Evolutionary conservation across 345 rosid species (phyloP), one percentile per base, ranked within the genome.

Genomic region (Linum usitatissimum): DNA sequence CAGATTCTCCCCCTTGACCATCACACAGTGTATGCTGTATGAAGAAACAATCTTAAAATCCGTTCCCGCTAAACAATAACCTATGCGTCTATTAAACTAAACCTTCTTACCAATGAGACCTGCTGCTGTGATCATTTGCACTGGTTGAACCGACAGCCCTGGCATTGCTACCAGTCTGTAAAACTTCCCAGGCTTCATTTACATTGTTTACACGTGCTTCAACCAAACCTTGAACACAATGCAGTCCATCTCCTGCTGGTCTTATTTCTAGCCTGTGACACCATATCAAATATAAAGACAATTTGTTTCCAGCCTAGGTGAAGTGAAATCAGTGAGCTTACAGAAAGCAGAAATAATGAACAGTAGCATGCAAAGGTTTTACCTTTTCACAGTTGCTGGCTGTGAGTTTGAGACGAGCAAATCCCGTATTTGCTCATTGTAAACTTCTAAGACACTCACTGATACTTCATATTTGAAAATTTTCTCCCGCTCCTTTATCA

Each of bases 381-480:
- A 90, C 97, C 97, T 90, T 82, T 90, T 93, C 30, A 76, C 67
- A 55, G 79, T 69, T 21, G 73, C 64, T 66, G 73, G 73, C 67
- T 81, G 96, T 64, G 88, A 73, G 67, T 77, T 81, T 60, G 78
- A 57, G 53, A 62, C 84, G 6, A 93, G 76, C 75, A 90, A 74
- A 80, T 87, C 99, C 75, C 96, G 75, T 65, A 93, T 90, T 70
- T 87, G 99, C 67, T 93, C 99, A 62, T 93, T 93, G 74, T 93
- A 93, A 61, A 93, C 97, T 83, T 93, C 99, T 78, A 93, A 71
- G 61, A 85, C 99, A 65, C 99, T 93, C 57, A 90, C 99, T 7
- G 90, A 84, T 70, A 87, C 76, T 66, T 90, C 88, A 74, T 83
- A 93, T n/a, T 58, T 78, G 64, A 69, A 83, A 18, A 77, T 76